Percentiles rank a stretch among this genome's conserved stretches.
phyloP scores from a whole-genome alignment of 2,329 filamentous ascomycete genomes.

The Aspergillus pseudoviridinutans region DNA sequence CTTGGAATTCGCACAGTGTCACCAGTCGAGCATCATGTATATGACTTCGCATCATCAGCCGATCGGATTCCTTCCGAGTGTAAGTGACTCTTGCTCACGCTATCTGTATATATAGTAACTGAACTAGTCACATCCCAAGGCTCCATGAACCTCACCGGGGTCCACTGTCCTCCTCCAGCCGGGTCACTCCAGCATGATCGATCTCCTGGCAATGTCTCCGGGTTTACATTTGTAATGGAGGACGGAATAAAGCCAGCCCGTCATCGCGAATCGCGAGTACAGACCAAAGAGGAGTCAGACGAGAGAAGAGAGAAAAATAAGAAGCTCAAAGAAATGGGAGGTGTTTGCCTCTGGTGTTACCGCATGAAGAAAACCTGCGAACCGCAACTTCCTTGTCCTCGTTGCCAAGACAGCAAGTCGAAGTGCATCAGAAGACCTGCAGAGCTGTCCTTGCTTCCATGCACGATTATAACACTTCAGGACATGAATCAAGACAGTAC shows the following conservation, averaged over 20 bases:
- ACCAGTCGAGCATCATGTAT: background rate
- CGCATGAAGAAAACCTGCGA: slow-evolving; percentile 26
- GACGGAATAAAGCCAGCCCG: slow-evolving; percentile 7
- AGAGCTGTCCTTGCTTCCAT: slow-evolving; percentile 14
- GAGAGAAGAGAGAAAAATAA: slow-evolving; percentile 14
- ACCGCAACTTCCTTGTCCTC: slow-evolving; percentile 13
- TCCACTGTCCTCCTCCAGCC: background rate
- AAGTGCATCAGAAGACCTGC: slow-evolving; percentile 20
- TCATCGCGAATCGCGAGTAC: slow-evolving; percentile 5
- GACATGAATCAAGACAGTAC: background rate
- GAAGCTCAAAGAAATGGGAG: slow-evolving; percentile 20
- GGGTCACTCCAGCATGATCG: background rate
- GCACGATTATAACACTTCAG: background rate
- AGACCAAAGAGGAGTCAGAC: slow-evolving; percentile 10
- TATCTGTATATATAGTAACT: background rate
- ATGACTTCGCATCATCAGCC: background rate
- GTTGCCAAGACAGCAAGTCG: slow-evolving; percentile 12
- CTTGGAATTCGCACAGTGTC: background rate
- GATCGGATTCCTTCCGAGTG: background rate
- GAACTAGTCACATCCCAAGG: background rate
- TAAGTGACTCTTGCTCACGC: background rate
- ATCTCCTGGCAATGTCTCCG: background rate
- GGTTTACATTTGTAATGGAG: slow-evolving; percentile 4
- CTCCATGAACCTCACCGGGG: background rate
- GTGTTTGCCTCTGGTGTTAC: slow-evolving; percentile 27